phyloP scores from a whole-genome alignment of 2,329 filamentous ascomycete species.

The Rutstroemia sp. region DNA sequence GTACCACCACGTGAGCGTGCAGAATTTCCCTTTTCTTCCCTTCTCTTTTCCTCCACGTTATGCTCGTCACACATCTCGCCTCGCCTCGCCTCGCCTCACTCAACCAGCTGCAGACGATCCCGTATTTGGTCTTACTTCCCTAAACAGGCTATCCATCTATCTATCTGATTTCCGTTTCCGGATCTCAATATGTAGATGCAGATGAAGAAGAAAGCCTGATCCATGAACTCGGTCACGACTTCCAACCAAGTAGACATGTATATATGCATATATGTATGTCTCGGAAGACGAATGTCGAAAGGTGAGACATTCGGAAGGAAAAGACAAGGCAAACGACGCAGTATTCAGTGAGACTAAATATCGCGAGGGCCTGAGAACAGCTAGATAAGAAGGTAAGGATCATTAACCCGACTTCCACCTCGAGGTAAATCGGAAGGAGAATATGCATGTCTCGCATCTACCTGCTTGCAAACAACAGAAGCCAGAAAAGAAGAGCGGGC shows the following conservation, averaged over 20 bases:
- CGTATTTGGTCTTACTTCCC: too few species aligned
- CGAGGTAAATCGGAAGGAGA: conserved; percentile 9
- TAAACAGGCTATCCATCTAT: too few species aligned
- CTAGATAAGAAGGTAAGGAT: too few species aligned
- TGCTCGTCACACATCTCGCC: too few species aligned
- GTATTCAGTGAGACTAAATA: not conserved
- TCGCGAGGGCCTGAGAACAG: not conserved
- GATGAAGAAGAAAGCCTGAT: not conserved
- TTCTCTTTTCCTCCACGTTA: too few species aligned
- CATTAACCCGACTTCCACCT: not conserved
- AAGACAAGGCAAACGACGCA: not conserved
- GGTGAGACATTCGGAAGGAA: not conserved
- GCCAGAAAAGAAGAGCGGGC: not conserved
- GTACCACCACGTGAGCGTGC: too few species aligned
- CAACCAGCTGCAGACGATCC: too few species aligned
- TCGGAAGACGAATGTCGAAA: not conserved
- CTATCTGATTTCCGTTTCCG: too few species aligned
- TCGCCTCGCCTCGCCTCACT: too few species aligned
- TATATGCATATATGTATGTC: not conserved
- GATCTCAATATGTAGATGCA: too few species aligned
- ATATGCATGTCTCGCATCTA: conserved; percentile 7
- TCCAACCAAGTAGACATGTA: too few species aligned
- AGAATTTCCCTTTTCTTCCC: too few species aligned
- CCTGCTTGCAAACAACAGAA: not conserved
- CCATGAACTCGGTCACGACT: not conserved